Evolutionary conservation across 2,329 filamentous ascomycete species (phyloP).

Genomic region (Sporothrix curviconia): DNA sequence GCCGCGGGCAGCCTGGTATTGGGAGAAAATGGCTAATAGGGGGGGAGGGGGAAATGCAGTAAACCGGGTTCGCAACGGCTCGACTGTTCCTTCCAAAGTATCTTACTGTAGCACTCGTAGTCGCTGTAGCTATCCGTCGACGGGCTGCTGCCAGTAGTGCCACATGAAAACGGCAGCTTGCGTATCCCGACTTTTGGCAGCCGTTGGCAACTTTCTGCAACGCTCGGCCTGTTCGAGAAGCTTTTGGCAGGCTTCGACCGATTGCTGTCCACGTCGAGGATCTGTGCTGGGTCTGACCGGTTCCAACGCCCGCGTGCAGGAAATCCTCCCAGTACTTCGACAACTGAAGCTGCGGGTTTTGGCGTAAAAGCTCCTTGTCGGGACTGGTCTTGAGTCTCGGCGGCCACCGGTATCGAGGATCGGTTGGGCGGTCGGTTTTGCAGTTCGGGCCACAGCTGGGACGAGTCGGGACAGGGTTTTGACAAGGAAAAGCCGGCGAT

Average conservation of each 20-base stretch:
- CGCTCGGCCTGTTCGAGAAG: not conserved
- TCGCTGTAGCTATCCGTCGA: conserved; percentile 2
- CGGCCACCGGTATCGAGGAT: too few relatives aligned
- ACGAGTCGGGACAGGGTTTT: too few relatives aligned
- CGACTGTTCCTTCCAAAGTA: not conserved
- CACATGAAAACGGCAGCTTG: conserved; percentile 9
- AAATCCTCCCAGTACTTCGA: too few relatives aligned
- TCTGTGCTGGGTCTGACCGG: too few relatives aligned
- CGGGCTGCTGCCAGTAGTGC: conserved; percentile 9
- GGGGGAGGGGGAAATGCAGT: not conserved
- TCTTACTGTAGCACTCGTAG: not conserved
- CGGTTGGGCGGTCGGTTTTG: too few relatives aligned
- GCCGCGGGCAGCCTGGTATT: not conserved
- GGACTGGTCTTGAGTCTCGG: not conserved
- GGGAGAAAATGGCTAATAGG: not conserved
- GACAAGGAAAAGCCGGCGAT: not conserved
- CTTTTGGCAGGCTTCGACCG: too few relatives aligned
- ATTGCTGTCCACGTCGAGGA: too few relatives aligned
- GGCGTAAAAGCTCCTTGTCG: too few relatives aligned
- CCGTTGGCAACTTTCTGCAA: not conserved
- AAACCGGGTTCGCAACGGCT: not conserved
- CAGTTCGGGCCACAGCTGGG: too few relatives aligned
- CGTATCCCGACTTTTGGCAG: conserved; percentile 5
- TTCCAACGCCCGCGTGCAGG: too few relatives aligned
- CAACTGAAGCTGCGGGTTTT: too few relatives aligned